Conservation (phyloP, 768 basidiomycete genomes). For the Mycena vulgaris region DNA sequence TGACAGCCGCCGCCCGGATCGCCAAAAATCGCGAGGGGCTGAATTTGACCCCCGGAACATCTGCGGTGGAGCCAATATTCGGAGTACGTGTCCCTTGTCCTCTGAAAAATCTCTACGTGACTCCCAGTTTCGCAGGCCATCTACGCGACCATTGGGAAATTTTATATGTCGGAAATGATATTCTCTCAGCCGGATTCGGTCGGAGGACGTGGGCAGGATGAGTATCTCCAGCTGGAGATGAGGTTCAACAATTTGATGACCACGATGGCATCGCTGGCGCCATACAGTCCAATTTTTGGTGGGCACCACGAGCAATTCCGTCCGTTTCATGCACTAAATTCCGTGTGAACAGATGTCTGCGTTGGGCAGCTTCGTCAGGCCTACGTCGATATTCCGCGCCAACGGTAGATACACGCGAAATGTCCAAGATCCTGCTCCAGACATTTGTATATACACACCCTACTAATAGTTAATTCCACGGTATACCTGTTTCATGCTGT, state of each 20-base stretch:
- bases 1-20: constrained; percentile 11
- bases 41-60: background rate
- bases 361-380: no score
- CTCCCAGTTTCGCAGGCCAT: background rate
- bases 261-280: background rate
- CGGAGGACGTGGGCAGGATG: no score
- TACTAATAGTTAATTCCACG: no score
- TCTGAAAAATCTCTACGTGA: no score
- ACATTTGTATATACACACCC: no score
- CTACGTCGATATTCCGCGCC: no score
- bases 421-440: no score
- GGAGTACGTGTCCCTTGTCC: background rate
- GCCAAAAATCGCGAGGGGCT: background rate
- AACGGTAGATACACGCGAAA: no score
- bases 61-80: background rate
- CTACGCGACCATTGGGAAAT: background rate
- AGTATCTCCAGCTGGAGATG: background rate
- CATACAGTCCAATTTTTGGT: constrained; percentile 4
- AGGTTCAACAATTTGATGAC: background rate
- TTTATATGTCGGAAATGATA: constrained; percentile 2
- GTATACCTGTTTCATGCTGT: no score
- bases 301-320: background rate
- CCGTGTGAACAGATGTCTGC: no score
- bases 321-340: no score
- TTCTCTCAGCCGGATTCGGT: background rate